A percentile compares a stretch with the other conserved stretches of the same genome.
These are phyloP conservation scores for Bombardia bombarda DNA, from an alignment of 495 filamentous ascomycete species.

Conservation along the genomic window DNA sequence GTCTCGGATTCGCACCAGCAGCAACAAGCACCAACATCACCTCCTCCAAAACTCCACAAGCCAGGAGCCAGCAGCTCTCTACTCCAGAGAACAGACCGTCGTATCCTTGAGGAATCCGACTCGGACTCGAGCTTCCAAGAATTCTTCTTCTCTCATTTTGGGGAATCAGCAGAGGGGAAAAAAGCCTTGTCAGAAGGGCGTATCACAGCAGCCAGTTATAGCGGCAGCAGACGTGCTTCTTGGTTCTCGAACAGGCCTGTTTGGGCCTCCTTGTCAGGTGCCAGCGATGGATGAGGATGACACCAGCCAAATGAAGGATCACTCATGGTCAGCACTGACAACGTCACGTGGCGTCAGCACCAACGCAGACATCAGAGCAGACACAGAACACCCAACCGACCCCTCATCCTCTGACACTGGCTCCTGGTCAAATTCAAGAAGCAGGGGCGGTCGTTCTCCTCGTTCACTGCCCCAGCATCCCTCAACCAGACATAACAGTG, in stretches of 20 bases:
- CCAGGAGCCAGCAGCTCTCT: too few relatives aligned
- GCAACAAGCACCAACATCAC: too few relatives aligned
- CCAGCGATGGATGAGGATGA: conserved; percentile 17
- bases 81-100: conserved; percentile 4
- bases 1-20: neutral
- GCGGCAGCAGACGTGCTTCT: conserved; percentile 6
- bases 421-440: conserved; percentile 1
- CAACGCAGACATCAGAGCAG: conserved; percentile 6
- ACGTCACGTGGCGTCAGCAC: conserved; percentile 27
- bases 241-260: conserved; percentile 4
- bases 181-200: too few relatives aligned
- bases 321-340: conserved; percentile 12
- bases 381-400: conserved; percentile 7
- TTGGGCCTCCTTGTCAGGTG: conserved; percentile 6
- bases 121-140: neutral
- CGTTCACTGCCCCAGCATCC: conserved; percentile 2
- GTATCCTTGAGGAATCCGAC: neutral
- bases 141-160: neutral
- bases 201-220: conserved; percentile 4
- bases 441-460: conserved; percentile 8
- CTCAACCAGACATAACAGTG: conserved; percentile 5
- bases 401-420: conserved; percentile 6
- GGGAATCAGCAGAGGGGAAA: too few relatives aligned
- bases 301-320: conserved; percentile 12
- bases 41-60: too few relatives aligned